phyloP scores from a whole-genome alignment of 208 protist species.

The Eutreptiella sp. region DNA sequence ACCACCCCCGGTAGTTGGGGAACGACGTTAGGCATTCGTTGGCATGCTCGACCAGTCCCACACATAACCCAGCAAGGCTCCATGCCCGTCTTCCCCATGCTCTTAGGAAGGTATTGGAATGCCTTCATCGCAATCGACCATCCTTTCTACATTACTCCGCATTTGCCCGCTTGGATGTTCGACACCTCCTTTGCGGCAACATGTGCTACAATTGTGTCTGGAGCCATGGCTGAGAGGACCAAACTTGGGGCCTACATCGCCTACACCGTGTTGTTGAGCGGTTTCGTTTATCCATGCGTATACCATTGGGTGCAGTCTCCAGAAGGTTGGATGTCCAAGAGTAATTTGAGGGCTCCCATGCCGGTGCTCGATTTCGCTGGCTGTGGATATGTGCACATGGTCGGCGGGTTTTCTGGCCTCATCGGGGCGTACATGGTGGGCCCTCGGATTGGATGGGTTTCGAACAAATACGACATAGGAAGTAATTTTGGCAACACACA shows the following conservation, averaged over 20 bases:
- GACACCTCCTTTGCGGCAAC: conserved; percentile 28
- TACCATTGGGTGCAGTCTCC: conserved; percentile 25
- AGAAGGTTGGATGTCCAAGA: conserved; percentile 26
- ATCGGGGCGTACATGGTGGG: conserved; percentile 16
- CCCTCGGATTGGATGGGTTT: conserved; percentile 10
- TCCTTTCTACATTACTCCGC: conserved; percentile 2
- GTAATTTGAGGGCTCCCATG: conserved; percentile 4
- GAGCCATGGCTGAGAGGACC: conserved; percentile 29
- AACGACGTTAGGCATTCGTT: too few species aligned
- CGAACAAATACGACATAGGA: too few species aligned
- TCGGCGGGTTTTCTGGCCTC: conserved; percentile 26
- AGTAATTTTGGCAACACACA: too few species aligned
- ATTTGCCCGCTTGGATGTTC: conserved; percentile 24
- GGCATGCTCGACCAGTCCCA: too few species aligned
- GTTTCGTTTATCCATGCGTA: conserved; percentile 23
- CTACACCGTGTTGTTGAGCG: conserved; percentile 9
- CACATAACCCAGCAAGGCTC: too few species aligned
- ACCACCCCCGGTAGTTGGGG: too few species aligned
- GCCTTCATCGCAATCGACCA: conserved; percentile 18
- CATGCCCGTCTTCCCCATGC: too few species aligned
- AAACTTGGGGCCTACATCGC: conserved; percentile 25
- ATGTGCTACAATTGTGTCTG: conserved; percentile 31
- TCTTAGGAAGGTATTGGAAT: too few species aligned
- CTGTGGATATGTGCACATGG: conserved; percentile 26
- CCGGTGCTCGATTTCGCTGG: conserved; percentile 38